Base-by-base conservation (phyloP, 1,284 basidiomycete genomes). In the Gymnopus androsaceus region DNA sequence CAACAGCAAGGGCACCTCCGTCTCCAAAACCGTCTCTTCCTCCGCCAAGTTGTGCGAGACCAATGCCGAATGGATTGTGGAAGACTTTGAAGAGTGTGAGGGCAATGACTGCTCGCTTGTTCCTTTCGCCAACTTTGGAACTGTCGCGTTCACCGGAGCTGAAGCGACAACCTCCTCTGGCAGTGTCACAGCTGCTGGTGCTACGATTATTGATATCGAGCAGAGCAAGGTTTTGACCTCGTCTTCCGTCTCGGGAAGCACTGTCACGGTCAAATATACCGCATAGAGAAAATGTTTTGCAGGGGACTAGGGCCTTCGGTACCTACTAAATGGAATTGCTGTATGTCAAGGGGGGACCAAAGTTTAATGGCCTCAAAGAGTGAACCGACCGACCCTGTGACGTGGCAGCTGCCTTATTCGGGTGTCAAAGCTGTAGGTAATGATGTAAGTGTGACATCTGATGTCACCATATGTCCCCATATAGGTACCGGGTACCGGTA, bases 121-220 rank as follows among this genome's bases (percentile, higher is more conserved):
- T 17, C 66, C 69, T n/a, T 68, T 74, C 60, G 70, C 72, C 51
- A 67, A 73, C 69, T 75, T 71, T 51, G 69, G 70, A 57, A 68
- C 68, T 44, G 67, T 73, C 59, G 66, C 64, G 4, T 56, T 69
- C 56, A 57, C 64, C 21, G 62, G 61, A 57, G 63, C 67, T 46
- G 36, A 46, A 14, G 60, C 63, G 23, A 48, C 53, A 5, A 59
- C 56, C 36, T 19, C n/a, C 37, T 51, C 53, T 12, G 45, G 49
- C 33, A 63, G 61, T 21, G 55, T 66, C 54, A 37, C 30, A n/a
- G 51, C 60, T 21, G 38, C 57, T 19, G 56, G 52, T 38, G 59
- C 61, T n/a, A 64, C 62, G 17, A 56, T 67, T 55, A 65, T 67
- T 59, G 61, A 69, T 58, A 66, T 69, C 54, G 59, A 53, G 42